phyloP scores from a whole-genome alignment of 805 yeast genomes.

The Suhomyces prunicola region DNA sequence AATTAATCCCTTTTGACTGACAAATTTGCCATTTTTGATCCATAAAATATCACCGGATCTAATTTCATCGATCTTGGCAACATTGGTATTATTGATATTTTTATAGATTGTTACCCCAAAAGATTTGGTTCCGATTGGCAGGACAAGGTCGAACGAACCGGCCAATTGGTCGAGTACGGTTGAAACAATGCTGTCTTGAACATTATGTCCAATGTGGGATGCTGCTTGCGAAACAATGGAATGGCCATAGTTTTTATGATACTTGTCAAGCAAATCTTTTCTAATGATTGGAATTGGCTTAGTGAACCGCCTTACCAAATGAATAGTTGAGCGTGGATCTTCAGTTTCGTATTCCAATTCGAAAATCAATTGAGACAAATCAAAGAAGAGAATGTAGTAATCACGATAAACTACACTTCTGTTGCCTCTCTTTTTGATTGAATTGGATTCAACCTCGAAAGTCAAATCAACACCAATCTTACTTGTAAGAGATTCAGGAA shows the following conservation, averaged over 20 bases:
- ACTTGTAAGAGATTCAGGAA: slow-evolving; percentile 51
- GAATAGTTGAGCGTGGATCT: slow-evolving; percentile 52
- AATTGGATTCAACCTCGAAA: slow-evolving; percentile 63
- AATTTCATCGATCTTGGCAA: slow-evolving; percentile 57
- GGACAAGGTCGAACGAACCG: slow-evolving; percentile 29
- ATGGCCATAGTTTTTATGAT: slow-evolving; percentile 50
- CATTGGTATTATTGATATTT: slow-evolving; percentile 38
- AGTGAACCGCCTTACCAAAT: slow-evolving; percentile 23
- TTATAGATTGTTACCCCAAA: slow-evolving; percentile 72
- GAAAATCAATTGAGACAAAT: slow-evolving; percentile 63
- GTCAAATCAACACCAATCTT: slow-evolving; percentile 48
- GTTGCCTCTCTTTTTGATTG: slow-evolving; percentile 55
- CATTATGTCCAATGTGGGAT: slow-evolving; percentile 30
- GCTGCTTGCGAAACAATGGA: slow-evolving; percentile 39
- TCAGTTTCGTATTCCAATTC: slow-evolving; percentile 53
- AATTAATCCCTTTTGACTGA: slow-evolving; percentile 54
- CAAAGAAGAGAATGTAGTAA: slow-evolving; percentile 69
- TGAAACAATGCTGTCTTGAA: slow-evolving; percentile 28
- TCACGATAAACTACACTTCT: slow-evolving; percentile 51
- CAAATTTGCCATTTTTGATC: slow-evolving; percentile 71
- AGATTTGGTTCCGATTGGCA: slow-evolving; percentile 61
- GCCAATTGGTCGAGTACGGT: slow-evolving; percentile 17
- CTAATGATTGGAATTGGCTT: slow-evolving; percentile 44
- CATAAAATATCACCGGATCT: slow-evolving; percentile 84
- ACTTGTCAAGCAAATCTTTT: slow-evolving; percentile 48